Percentiles rank a stretch among this genome's conserved stretches.
Evolutionary conservation across 106 monocot species (phyloP).

Genomic region (Triglochin maritima): DNA sequence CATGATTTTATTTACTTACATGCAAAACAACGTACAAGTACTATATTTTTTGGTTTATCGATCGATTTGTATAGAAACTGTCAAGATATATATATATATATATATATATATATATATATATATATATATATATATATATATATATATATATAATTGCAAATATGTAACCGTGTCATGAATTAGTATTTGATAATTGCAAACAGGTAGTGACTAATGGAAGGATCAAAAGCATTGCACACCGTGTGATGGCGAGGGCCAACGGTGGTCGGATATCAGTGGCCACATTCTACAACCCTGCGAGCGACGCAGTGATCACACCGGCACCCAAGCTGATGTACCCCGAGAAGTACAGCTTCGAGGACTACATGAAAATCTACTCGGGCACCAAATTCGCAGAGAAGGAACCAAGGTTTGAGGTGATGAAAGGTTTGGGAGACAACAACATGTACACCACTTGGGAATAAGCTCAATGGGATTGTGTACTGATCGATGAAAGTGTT

Average conservation of each 20-base stretch:
- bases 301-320: constrained; percentile 57
- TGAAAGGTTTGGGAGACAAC: constrained; percentile 20
- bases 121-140: neutral
- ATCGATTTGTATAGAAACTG: no score
- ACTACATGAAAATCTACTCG: constrained; percentile 76
- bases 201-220: constrained; percentile 69
- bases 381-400: constrained; percentile 65
- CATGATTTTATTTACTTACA: no score
- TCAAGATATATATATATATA: no score
- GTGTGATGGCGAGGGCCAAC: constrained; percentile 44
- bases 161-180: no score
- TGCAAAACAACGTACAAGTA: no score
- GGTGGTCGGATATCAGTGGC: constrained; percentile 80
- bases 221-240: constrained; percentile 69
- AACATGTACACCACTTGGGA: no score
- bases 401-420: constrained; percentile 66
- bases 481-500: neutral
- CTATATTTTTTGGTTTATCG: no score
- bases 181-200: no score
- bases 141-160: neutral
- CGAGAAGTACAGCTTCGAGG: constrained; percentile 42
- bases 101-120: neutral
- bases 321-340: constrained; percentile 44
- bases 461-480: constrained; percentile 7
- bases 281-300: constrained; percentile 78